Evolutionary conservation across 805 yeast genomes (phyloP).

Genomic region (Groenewaldozyma salmanticensis): DNA sequence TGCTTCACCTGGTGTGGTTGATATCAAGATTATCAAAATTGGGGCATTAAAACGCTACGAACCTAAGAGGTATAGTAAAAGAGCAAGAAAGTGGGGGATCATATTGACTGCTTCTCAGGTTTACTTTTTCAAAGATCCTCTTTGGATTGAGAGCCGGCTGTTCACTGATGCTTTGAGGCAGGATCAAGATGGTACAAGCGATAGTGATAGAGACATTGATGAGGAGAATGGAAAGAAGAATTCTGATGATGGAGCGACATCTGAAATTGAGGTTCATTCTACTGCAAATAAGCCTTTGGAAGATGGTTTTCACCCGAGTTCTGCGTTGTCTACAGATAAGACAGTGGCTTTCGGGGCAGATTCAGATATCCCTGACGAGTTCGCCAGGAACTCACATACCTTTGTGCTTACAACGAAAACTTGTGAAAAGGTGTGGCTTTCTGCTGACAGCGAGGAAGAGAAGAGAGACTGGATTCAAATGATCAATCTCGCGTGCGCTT

Average conservation of each 20-base stretch:
- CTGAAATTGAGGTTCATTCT: constrained; percentile 7
- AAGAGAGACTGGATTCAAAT: constrained; percentile 49
- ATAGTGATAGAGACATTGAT: neutral
- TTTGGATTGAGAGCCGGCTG: constrained; percentile 25
- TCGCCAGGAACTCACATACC: constrained; percentile 12
- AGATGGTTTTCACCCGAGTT: constrained; percentile 30
- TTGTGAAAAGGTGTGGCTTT: constrained; percentile 27
- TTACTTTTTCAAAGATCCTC: constrained; percentile 31
- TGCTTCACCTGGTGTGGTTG: constrained; percentile 28
- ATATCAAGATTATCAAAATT: constrained; percentile 29
- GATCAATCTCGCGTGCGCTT: constrained; percentile 43
- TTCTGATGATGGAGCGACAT: constrained; percentile 1
- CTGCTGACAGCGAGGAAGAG: constrained; percentile 38
- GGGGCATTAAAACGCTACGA: constrained; percentile 30
- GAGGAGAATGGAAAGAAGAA: neutral
- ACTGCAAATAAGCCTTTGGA: constrained; percentile 28
- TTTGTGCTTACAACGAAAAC: constrained; percentile 26
- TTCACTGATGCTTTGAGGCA: constrained; percentile 3
- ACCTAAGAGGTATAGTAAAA: constrained; percentile 24
- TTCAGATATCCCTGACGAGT: constrained; percentile 8
- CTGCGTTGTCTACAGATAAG: constrained; percentile 29
- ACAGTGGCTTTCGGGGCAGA: constrained; percentile 30
- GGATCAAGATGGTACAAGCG: neutral
- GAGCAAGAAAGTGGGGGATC: constrained; percentile 33
- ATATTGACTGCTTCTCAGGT: constrained; percentile 32